phyloP scores from a whole-genome alignment of 2,329 filamentous ascomycete species.

The Gnomoniopsis smithogilvyi region DNA sequence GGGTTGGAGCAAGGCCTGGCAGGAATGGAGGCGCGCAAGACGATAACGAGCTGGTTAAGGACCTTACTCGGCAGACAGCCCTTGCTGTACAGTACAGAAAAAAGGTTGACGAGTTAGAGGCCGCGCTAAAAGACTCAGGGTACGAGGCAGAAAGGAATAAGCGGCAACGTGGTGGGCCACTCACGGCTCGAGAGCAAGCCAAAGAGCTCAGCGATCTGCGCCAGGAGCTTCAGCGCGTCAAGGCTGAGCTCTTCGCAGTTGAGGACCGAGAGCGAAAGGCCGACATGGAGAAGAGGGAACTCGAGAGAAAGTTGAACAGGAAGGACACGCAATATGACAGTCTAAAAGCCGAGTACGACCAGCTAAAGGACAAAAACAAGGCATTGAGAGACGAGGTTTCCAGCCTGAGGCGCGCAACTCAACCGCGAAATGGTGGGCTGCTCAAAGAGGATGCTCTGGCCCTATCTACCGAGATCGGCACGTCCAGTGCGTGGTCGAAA shows the following conservation, averaged over 20 bases:
- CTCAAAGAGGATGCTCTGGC: conserved; percentile 25
- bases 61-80: conserved; percentile 55
- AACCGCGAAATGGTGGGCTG: conserved; percentile 25
- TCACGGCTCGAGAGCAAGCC: conserved; percentile 50
- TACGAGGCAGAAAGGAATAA: conserved; percentile 27
- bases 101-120: conserved; percentile 58
- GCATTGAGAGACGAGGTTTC: conserved; percentile 55
- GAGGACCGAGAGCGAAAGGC: conserved; percentile 40
- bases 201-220: conserved; percentile 49
- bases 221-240: conserved; percentile 51
- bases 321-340: conserved; percentile 34
- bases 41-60: conserved; percentile 46
- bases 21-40: conserved; percentile 37
- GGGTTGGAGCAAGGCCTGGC: conserved; percentile 41
- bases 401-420: conserved; percentile 51
- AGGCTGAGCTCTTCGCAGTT: conserved; percentile 44
- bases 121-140: conserved; percentile 40
- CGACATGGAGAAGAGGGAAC: conserved; percentile 34
- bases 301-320: conserved; percentile 26
- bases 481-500: conserved; percentile 23
- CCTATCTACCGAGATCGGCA: conserved; percentile 18
- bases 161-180: conserved; percentile 35
- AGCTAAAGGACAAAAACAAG: conserved; percentile 54
- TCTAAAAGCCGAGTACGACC: conserved; percentile 47
- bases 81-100: conserved; percentile 56